Evolutionary conservation across 352 stramenopile genomes (phyloP), one percentile per base, ranked within the genome.

Genomic region (Phytophthora fragariaefolia): DNA sequence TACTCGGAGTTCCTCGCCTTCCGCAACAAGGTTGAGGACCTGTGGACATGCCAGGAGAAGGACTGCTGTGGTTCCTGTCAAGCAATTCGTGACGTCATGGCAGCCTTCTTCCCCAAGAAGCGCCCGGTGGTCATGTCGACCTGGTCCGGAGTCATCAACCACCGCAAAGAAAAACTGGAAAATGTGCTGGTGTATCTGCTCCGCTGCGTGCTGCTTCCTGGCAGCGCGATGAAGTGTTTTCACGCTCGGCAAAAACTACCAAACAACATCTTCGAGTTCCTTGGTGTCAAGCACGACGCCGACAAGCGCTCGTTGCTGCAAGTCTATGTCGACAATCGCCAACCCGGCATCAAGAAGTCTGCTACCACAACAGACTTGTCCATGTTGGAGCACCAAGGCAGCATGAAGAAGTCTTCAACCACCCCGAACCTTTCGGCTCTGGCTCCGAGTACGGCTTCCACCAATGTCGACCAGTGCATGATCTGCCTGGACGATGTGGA

Each of bases 171-270:
- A 2, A 87, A 89, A 60, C 56, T 90, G 23, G 77, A 91, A 60
- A 82, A 82, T 38, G 78, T 91, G 36, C 68, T 91, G 24, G 64
- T 85, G 9, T 65, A 91, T 59, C 69, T 91, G 38, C 68, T 91
- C 34, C 83, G 80, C 13, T 89, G 77, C 60, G 76, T 86, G 30
- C 63, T 91, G 38, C 72, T 89, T 20, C 79, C 81, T 27, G 83
- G 83, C 8, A 90, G 78, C 42, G 79, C 83, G n/a, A 92, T 92
- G 83, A 90, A 84, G 69, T 92, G 83, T 26, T 66, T 77, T 23
- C 60, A 71, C 22, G 79, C 83, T 5, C 81, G 81, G 28, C 73
- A 77, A 24, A 60, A 73, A 3, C 71, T 92, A 10, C 77, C 83
- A 20, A 58, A 23, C 17, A 73, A 86, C 30, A 46, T 92, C 15